Percentiles rank a stretch among this genome's conserved stretches.
phyloP scores from a whole-genome alignment of 208 protist genomes.

The Leishmania guyanensis region DNA sequence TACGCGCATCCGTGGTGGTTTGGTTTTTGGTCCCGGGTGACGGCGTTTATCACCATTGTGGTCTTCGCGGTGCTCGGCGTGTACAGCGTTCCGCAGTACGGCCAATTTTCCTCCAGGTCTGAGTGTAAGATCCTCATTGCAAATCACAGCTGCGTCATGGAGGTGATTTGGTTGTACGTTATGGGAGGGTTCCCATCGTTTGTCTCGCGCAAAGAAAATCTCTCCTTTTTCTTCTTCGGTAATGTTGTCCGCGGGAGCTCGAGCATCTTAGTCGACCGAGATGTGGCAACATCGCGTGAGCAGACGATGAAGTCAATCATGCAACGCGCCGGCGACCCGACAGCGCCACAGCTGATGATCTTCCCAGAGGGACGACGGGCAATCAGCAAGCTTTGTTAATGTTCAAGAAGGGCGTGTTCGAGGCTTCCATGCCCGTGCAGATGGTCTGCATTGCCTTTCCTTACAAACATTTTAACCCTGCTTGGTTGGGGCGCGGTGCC shows the following conservation, averaged over 20 bases:
- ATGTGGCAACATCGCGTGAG: conserved; percentile 52
- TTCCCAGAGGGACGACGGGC: conserved; percentile 88
- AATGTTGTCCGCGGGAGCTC: conserved; percentile 46
- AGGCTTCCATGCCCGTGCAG: conserved; percentile 82
- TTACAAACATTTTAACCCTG: conserved; percentile 88
- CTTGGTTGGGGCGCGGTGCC: conserved; percentile 73
- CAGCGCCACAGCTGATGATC: conserved; percentile 71
- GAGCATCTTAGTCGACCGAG: conserved; percentile 81
- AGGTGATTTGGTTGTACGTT: conserved; percentile 72
- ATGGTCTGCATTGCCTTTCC: conserved; percentile 87
- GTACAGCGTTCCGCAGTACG: conserved; percentile 67
- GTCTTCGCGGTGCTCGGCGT: conserved; percentile 52
- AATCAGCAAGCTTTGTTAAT: conserved; percentile 80
- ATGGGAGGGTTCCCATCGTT: conserved; percentile 72
- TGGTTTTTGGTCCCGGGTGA: conserved; percentile 38
- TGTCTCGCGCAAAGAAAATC: conserved; percentile 80
- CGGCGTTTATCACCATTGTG: conserved; percentile 34
- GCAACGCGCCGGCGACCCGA: conserved; percentile 53
- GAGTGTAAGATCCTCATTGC: conserved; percentile 74
- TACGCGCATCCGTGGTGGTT: conserved; percentile 54
- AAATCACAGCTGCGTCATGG: conserved; percentile 85
- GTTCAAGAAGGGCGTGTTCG: conserved; percentile 90
- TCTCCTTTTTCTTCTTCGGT: conserved; percentile 60
- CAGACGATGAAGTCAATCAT: conserved; percentile 58
- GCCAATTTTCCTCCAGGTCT: conserved; percentile 42